Evolutionary conservation across 2,329 filamentous ascomycete genomes (phyloP), one percentile per base, ranked within the genome.

Genomic region (Reticulascus tulasneorum): DNA sequence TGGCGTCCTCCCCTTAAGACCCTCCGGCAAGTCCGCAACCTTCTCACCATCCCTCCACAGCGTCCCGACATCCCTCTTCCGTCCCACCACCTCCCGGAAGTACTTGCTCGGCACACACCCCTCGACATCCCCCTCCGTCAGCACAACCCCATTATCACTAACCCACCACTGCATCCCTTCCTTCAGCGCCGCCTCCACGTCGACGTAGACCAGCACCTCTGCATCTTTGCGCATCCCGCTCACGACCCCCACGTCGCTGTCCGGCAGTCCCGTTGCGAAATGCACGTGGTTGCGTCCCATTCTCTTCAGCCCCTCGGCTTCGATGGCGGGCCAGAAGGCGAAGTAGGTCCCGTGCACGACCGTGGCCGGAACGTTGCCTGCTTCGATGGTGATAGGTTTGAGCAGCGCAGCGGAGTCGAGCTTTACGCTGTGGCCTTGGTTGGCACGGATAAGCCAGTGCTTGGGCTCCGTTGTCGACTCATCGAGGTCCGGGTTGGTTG

Each of bases 331-430:
- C 84, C 89, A 96, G 15, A 84, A 84, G 11, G 77, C 75, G 50
- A 90, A 86, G 55, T 89, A 94, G 0, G 91, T 96, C 23, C 93
- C 91, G 63, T 97, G 90, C 4, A 97, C 77, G 4, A 89, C 86
- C 1, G 73, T 68, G 0, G 68, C 54, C 0, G 87, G 87, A 2
- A 90, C 50, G 44, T 77, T 77, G 17, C 53, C 72, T 7, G 56
- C 62, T 22, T 73, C 72, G 1, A 77, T 54, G 2, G 78, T 81
- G 38, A 96, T 69, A 7, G 82, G 80, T 15, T 70, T 73, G 4
- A 95, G 75, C 3, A 94, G 73, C 0, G 75, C 75, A 29, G 82
- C 77, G n/a, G 79, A 79, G 19, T 86, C 82, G 23, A 81, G 65
- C 53, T 80, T 79, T 55, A 98, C 86, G 51, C 79, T 88, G 67